Conservation (phyloP, 441 rosid species). For the Populus hybrid region DNA sequence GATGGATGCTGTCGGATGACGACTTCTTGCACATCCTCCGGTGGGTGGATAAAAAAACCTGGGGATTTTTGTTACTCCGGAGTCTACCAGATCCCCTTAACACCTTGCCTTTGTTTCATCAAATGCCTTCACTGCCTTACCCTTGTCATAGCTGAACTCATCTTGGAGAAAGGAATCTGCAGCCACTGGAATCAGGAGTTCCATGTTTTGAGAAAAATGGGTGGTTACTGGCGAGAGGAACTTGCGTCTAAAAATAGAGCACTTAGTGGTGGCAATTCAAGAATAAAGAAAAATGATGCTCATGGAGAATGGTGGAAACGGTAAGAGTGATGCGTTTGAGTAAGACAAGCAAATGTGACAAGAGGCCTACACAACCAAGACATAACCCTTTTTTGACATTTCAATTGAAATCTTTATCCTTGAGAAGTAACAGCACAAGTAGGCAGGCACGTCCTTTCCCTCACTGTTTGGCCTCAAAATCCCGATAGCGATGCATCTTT, state of each 20-base stretch:
- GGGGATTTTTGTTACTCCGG: slow-evolving; percentile 38
- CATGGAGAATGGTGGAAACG: slow-evolving; percentile 6
- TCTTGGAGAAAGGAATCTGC: slow-evolving; percentile 5
- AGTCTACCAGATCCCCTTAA: slow-evolving; percentile 44
- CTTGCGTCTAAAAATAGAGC: neutral
- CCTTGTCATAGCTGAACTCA: slow-evolving; percentile 30
- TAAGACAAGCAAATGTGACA: neutral
- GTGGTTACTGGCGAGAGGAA: neutral
- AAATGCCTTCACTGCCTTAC: slow-evolving; percentile 37
- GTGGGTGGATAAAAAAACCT: slow-evolving; percentile 38
- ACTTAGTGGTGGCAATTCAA: slow-evolving; percentile 11
- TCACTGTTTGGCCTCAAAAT: neutral
- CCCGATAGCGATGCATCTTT: neutral
- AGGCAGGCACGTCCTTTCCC: neutral
- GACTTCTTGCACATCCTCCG: slow-evolving; percentile 17
- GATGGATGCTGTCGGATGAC: neutral
- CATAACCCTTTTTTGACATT: slow-evolving; percentile 3
- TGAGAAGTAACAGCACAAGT: slow-evolving; percentile 8
- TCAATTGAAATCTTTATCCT: slow-evolving; percentile 13
- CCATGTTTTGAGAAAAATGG: slow-evolving; percentile 18
- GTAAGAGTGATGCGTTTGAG: slow-evolving; percentile 4
- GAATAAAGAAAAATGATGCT: slow-evolving; percentile 22
- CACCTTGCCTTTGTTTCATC: slow-evolving; percentile 48
- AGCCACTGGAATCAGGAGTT: slow-evolving; percentile 1
- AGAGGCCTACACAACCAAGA: neutral